A percentile compares a stretch with the other conserved stretches of the same genome.
phyloP scores from a whole-genome alignment of 495 filamentous ascomycete species.

The Cercophora newfieldiana region DNA sequence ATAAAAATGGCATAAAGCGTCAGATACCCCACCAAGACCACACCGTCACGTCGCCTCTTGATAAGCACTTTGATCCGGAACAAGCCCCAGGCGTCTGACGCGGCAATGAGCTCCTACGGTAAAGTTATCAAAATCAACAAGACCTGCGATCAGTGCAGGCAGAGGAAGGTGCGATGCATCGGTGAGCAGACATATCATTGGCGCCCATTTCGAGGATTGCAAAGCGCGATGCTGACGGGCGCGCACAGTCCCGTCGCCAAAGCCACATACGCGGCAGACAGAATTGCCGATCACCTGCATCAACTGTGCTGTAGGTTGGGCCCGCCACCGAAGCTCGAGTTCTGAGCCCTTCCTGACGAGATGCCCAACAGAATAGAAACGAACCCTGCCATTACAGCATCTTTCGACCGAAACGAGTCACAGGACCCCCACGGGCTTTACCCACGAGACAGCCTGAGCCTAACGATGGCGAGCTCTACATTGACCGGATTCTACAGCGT shows the following conservation, averaged over 20 bases:
- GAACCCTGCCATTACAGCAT: not conserved
- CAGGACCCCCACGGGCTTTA: not conserved
- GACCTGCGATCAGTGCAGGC: constrained; percentile 3
- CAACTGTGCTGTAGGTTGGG: not conserved
- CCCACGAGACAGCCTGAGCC: not conserved
- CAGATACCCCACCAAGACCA: too few species aligned
- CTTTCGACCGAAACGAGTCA: not conserved
- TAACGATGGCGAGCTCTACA: not conserved
- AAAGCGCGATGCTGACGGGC: not conserved
- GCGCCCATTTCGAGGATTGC: not conserved
- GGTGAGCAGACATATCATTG: not conserved
- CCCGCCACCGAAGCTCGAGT: not conserved
- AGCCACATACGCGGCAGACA: not conserved
- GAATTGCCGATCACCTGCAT: not conserved
- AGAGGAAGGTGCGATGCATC: constrained; percentile 3
- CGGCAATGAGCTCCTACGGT: not conserved
- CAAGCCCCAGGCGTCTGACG: too few species aligned
- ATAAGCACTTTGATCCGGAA: too few species aligned
- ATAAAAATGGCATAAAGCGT: too few species aligned
- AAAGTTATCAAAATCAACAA: constrained; percentile 1
- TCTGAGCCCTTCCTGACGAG: not conserved
- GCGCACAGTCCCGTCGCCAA: not conserved
- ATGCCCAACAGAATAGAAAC: not conserved
- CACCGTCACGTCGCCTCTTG: too few species aligned
- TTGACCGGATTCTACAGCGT: not conserved